Base-by-base conservation (phyloP, 371 early-diverging fungal species). In the Saksenaea oblongispora region DNA sequence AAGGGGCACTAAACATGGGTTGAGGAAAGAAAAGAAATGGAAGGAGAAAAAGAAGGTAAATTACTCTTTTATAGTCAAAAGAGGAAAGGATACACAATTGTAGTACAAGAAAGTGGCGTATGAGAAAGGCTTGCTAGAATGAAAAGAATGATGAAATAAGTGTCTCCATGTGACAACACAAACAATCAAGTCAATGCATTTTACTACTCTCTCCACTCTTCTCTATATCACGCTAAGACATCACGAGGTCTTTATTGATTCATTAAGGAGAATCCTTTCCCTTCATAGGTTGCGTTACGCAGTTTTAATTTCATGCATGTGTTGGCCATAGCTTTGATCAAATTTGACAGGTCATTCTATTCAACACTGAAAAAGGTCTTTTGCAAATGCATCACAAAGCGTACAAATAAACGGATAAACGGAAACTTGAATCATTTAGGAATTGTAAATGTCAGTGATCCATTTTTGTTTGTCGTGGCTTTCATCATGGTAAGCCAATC, bases 1-100 rank as follows among this genome's bases (percentile, higher is more conserved):
- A 44, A 62, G 82, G 78, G 62, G 65, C 59, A 59, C 72, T 62
- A 61, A 79, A 82, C 76, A 79, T 77, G 37, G 11, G 18, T 35
- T 53, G 36, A 36, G 31, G 41, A 61, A 60, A 57, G 35, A 63
- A 51, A 54, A 54, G 35, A 35, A 44, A 34, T 37, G 26, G 42
- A 59, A 53, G 42, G 36, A 62, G 56, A 28, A 55, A 62, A 41
- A 13, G 26, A 54, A 37, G 36, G 62, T 18, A 18, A 53, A 34
- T 61, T 61, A 41, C 26, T 61, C 31, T 26, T 44, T 34, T 39
- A 59, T 59, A 39, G 41, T 27, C 56, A 55, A 55, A 55, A 55
- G 17, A 55, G 36, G 58, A 37, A 58, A 54, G 37, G 36, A 10
- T 35, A 31, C 62, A 53, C 54, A 51, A 36, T 15, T 27, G 58